A percentile compares a stretch with the other conserved stretches of the same genome.
Conservation (phyloP, 441 rosid species). For the Melastoma candidum region DNA sequence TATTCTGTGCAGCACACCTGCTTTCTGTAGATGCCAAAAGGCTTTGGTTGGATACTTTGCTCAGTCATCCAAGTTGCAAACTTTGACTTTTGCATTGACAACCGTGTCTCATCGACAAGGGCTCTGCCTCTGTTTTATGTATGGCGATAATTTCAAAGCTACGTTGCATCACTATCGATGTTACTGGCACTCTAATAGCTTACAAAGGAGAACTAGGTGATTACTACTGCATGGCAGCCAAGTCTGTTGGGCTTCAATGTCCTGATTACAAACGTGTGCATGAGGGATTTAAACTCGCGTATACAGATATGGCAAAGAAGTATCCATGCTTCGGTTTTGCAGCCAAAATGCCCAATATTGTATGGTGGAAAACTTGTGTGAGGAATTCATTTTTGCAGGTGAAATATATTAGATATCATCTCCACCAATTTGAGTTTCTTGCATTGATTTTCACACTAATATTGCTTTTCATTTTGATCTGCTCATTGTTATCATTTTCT, state of each 20-base stretch:
- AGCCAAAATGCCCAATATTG: constrained; percentile 75
- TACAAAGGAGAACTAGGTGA: constrained; percentile 98
- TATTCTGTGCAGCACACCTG: too few species aligned
- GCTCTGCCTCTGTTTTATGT: constrained; percentile 1
- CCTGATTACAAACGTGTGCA: constrained; percentile 93
- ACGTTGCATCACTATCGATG: constrained; percentile 85
- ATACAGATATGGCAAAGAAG: constrained; percentile 75
- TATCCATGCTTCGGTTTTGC: constrained; percentile 87
- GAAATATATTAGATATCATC: neutral
- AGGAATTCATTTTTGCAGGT: constrained; percentile 79
- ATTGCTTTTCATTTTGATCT: neutral
- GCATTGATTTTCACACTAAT: neutral
- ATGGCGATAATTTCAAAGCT: constrained; percentile 66
- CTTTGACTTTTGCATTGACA: constrained; percentile 5
- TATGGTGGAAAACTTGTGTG: constrained; percentile 93
- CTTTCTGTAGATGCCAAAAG: too few species aligned
- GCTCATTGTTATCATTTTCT: too few species aligned
- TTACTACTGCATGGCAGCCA: constrained; percentile 98
- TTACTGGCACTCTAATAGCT: constrained; percentile 91
- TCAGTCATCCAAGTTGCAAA: too few species aligned
- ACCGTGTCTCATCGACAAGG: constrained; percentile 6
- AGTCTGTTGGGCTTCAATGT: constrained; percentile 80
- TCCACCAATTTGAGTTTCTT: too few species aligned
- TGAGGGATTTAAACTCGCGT: constrained; percentile 86
- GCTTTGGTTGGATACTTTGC: too few species aligned